Base-by-base conservation (phyloP, 805 yeast species). In the Candida fluviatilis region DNA sequence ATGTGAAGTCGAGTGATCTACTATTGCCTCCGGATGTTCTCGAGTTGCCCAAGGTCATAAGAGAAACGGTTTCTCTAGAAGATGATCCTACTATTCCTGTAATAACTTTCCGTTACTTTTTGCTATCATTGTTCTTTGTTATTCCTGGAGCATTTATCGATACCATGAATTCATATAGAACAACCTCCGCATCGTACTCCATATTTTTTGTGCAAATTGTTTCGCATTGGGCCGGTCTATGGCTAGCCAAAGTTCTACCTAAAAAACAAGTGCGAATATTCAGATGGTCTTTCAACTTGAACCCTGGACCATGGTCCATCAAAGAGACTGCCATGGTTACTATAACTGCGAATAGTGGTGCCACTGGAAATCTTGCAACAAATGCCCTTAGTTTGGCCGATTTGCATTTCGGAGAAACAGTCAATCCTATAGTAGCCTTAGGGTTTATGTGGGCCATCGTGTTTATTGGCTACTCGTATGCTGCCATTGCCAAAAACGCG, bases 231-330 rank as follows among this genome's bases (percentile, higher is more conserved):
- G 52, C 63, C 2, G 79, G 79, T 1, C 60, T 64, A 38, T 69
- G 66, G 63, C 46, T 75, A 34, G 75, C 79, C 0, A 47, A 38
- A 16, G 52, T 49, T 0, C 53, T 75, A 3, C 80, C 80, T 0
- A 37, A 48, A 7, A 57, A 50, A 37, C 40, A 35, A 11, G 40
- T 63, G 5, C 37, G 36, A 11, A 10, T 48, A 4, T 29, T 55
- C 4, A 47, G 52, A 4, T 44, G 53, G 32, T 42, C 44, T 21
- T 64, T 72, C 44, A 58, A 58, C 37, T 47, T 71, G 36, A 75
- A 75, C 41, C 80, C 81, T 0, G 75, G 78, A 2, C 79, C 80
- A 0, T 75, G 79, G 79, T 57, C 76, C 4, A 66, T 75, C 31
- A 74, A 75, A 41, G 80, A 75, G 47, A 66, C 78, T 6, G 71